Percentiles rank a stretch among this genome's conserved stretches.
phyloP scores from a whole-genome alignment of 208 protist genomes.

The Novymonas esmeraldas region DNA sequence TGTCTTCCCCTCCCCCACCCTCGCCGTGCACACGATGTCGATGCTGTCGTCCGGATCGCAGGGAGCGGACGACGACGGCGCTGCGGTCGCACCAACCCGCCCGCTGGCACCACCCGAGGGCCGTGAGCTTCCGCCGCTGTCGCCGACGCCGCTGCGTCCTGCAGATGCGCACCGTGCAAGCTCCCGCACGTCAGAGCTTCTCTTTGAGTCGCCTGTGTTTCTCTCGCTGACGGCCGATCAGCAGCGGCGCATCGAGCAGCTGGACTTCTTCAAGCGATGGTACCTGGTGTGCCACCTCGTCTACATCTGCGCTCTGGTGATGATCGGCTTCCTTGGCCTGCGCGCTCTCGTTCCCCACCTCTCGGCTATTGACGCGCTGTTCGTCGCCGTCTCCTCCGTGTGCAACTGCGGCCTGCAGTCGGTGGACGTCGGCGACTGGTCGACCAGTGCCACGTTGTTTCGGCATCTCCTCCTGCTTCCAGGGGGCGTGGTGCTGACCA shows the following conservation, averaged over 20 bases:
- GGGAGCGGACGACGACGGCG: too few species aligned
- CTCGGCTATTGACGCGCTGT: slow-evolving; percentile 51
- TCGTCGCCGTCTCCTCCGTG: slow-evolving; percentile 68
- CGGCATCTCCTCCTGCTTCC: slow-evolving; percentile 66
- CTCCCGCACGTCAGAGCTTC: slow-evolving; percentile 48
- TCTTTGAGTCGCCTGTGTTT: slow-evolving; percentile 50
- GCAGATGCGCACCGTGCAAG: background rate
- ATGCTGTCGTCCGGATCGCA: background rate
- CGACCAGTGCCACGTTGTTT: slow-evolving; percentile 28
- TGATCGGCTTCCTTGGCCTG: slow-evolving; percentile 43
- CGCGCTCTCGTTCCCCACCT: slow-evolving; percentile 29
- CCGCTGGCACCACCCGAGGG: background rate
- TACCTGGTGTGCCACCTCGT: slow-evolving; percentile 60
- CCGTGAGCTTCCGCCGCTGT: background rate
- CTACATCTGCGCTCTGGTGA: slow-evolving; percentile 45
- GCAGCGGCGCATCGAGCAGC: slow-evolving; percentile 31
- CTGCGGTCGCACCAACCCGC: background rate
- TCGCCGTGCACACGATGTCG: too few species aligned
- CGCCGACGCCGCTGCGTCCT: background rate
- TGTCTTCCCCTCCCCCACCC: background rate
- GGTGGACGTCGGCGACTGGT: slow-evolving; percentile 60
- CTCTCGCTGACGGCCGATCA: slow-evolving; percentile 53
- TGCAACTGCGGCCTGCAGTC: slow-evolving; percentile 81
- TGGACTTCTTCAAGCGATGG: slow-evolving; percentile 78
- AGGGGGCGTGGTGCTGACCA: slow-evolving; percentile 73